Evolutionary conservation across 2,329 filamentous ascomycete genomes (phyloP).

Genomic region (Fusarium staphyleae): DNA sequence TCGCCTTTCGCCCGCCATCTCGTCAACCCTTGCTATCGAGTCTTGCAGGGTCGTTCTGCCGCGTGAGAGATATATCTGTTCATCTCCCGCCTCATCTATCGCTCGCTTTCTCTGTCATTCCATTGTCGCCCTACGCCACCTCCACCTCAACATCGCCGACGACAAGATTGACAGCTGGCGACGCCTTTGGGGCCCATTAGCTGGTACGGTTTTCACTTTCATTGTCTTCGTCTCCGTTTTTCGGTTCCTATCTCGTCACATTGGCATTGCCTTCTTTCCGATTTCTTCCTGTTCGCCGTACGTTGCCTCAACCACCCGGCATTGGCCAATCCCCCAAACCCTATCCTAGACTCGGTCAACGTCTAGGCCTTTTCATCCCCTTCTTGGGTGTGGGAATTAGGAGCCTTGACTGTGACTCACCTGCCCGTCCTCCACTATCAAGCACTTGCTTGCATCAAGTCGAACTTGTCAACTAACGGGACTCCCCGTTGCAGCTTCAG

Average conservation of each 20-base stretch:
- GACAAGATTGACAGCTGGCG: constrained; percentile 21
- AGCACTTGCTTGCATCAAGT: constrained; percentile 37
- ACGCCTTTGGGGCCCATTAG: constrained; percentile 27
- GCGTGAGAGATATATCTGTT: constrained; percentile 30
- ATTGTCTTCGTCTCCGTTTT: constrained; percentile 8
- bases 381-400: constrained; percentile 39
- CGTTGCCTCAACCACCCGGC: constrained; percentile 16
- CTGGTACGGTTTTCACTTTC: constrained; percentile 37
- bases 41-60: constrained; percentile 8
- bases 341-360: constrained; percentile 33
- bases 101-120: constrained; percentile 23
- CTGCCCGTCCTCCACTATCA: constrained; percentile 36
- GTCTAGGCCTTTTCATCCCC: constrained; percentile 30
- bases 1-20: constrained; percentile 16
- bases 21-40: constrained; percentile 14
- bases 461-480: constrained; percentile 42
- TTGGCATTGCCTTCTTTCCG: constrained; percentile 13
- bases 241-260: constrained; percentile 12
- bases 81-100: constrained; percentile 16
- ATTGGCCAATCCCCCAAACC: constrained; percentile 36
- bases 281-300: constrained; percentile 10
- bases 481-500: constrained; percentile 43
- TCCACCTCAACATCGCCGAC: constrained; percentile 19
- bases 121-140: constrained; percentile 22
- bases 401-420: constrained; percentile 47